Evolutionary conservation across 139 green algal species (phyloP).

Genomic region (Parachlorella kessleri): DNA sequence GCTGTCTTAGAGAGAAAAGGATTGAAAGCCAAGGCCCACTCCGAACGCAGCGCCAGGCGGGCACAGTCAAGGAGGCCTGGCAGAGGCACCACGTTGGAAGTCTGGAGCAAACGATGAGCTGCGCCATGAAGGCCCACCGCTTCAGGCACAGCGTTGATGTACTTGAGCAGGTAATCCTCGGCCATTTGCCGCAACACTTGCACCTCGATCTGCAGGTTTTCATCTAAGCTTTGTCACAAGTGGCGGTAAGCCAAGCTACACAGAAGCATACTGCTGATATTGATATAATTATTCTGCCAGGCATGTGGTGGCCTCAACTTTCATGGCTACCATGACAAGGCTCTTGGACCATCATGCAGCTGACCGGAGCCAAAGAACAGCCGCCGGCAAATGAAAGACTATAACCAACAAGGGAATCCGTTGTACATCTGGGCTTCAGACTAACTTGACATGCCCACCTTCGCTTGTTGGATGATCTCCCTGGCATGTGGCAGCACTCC

Average conservation of each 20-base stretch:
- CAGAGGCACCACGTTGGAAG: background rate
- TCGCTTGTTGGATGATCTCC: background rate
- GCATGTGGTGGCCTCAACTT: too few relatives aligned
- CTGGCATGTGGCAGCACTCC: background rate
- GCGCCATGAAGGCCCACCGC: conserved; percentile 5
- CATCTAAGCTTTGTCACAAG: too few relatives aligned
- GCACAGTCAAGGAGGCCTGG: conserved; percentile 26
- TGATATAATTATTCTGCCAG: too few relatives aligned
- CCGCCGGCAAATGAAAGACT: too few relatives aligned
- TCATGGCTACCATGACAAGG: too few relatives aligned
- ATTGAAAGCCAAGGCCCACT: conserved; percentile 27
- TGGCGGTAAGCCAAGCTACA: background rate
- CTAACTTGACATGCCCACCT: too few relatives aligned
- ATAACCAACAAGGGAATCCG: too few relatives aligned
- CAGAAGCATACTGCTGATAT: background rate
- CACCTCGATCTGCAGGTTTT: background rate
- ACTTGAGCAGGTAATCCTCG: conserved; percentile 26
- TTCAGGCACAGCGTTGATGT: conserved; percentile 17
- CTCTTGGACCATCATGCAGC: too few relatives aligned
- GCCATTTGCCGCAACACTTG: background rate
- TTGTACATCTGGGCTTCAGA: too few relatives aligned
- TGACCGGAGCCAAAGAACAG: too few relatives aligned
- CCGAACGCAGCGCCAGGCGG: background rate
- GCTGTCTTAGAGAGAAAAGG: conserved; percentile 39
- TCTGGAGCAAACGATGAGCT: conserved; percentile 26